Evolutionary conservation across 2,329 filamentous ascomycete genomes (phyloP), one percentile per base, ranked within the genome.

Genomic region (Fusarium armeniacum): DNA sequence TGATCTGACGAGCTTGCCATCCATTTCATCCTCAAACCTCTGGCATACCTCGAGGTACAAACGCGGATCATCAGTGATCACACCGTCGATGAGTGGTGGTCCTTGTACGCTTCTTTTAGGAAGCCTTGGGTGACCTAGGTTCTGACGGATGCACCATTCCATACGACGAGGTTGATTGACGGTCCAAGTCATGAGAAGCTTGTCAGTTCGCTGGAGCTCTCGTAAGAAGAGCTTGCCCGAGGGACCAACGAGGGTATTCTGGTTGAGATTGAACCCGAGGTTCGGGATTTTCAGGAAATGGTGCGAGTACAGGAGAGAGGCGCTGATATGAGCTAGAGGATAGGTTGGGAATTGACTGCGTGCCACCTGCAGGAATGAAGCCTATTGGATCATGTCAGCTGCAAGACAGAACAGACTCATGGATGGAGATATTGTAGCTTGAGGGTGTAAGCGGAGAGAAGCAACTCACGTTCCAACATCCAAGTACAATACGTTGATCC

Each of bases 21-120:
- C 78, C 45, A 76, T 63, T 63, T 80, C 78, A 43, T 80, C 76
- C 67, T 80, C 78, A 53, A 69, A 77, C 44, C 79, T 72, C 47
- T 83, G 75, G 66, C 87, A 88, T 3, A 93, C 84, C 45, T 90
- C 85, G 26, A 89, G 76, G 75, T 90, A 95, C 69, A 86, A 79
- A 76, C 86, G 86, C 2, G 93, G 92, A 71, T 97, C 90, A 76
- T 98, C 94, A 0, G 94, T 97, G 55, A 97, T 90, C 6, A 97
- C 91, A 1, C 93, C 94, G 72, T 97, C 92, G 2, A 97, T 81
- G 32, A 78, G 62, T 15, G 62, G 68, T 18, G 58, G 41, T n/a
- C 62, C 52, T 24, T 45, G 47, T 15, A 16, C 47, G n/a, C 24
- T 51, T 24, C 40, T 35, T 11, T 22, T 22, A n/a, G 33, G 33